These are phyloP conservation scores for Dimocarpus longan DNA, from an alignment of 345 rosid species.

Conservation along the genomic window DNA sequence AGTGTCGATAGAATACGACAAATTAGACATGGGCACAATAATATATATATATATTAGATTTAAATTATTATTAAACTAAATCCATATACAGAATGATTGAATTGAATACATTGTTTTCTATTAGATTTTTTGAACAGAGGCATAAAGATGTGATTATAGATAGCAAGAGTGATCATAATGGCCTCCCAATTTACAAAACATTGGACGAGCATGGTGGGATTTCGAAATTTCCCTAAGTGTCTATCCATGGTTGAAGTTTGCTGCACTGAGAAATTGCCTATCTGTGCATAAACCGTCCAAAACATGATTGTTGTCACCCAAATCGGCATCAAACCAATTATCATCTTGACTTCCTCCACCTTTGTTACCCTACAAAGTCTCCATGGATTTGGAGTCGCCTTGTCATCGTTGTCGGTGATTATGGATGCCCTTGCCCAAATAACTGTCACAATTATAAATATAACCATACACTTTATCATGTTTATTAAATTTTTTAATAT, in stretches of 20 bases:
- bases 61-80: neutral
- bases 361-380: conserved; percentile 21
- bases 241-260: conserved; percentile 27
- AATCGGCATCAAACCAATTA: conserved; percentile 18
- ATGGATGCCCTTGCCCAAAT: conserved; percentile 23
- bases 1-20: too few species aligned
- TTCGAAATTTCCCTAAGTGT: conserved; percentile 14
- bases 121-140: conserved; percentile 13
- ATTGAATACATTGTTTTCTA: conserved; percentile 9
- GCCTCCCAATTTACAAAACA: conserved; percentile 9
- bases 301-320: conserved; percentile 25
- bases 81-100: neutral
- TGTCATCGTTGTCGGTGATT: conserved; percentile 10
- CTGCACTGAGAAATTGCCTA: conserved; percentile 19
- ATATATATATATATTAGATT: too few species aligned
- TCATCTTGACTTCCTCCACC: conserved; percentile 28
- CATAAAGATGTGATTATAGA: conserved; percentile 16
- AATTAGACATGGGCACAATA: too few species aligned
- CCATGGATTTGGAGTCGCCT: conserved; percentile 21
- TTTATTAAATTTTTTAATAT: too few species aligned
- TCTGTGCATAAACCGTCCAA: conserved; percentile 20
- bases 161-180: neutral
- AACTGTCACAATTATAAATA: neutral
- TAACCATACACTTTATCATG: too few species aligned
- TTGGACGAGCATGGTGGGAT: conserved; percentile 17